A percentile compares a stretch with the other conserved stretches of the same genome.
These are phyloP conservation scores for Papiliotrema flavescens DNA, from an alignment of 1,284 basidiomycete species.

Conservation along the genomic window DNA sequence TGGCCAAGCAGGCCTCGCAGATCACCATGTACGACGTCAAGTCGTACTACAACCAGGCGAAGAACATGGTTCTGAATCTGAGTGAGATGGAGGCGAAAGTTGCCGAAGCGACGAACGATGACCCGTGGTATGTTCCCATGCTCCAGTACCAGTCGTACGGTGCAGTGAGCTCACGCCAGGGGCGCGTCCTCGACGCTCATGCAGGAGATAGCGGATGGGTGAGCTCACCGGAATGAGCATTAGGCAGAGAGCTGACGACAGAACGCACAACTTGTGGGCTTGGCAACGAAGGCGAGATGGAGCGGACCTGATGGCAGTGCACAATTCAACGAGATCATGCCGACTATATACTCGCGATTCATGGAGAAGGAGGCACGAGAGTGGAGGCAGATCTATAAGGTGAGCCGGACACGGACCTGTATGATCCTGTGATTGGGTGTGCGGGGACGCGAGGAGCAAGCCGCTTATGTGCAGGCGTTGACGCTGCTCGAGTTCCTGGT, in stretches of 20 bases:
- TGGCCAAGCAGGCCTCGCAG: constrained; percentile 49
- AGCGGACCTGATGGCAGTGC: constrained; percentile 57
- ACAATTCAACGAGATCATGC: constrained; percentile 99
- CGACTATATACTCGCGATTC: constrained; percentile 87
- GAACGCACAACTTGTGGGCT: constrained; percentile 39
- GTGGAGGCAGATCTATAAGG: constrained; percentile 99
- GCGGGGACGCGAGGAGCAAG: too few relatives aligned
- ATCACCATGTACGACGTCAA: constrained; percentile 81
- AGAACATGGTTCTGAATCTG: constrained; percentile 74
- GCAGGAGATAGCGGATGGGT: constrained; percentile 98
- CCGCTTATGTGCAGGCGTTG: constrained; percentile 60
- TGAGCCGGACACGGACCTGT: constrained; percentile 34
- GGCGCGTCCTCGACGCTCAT: constrained; percentile 96
- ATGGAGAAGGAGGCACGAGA: constrained; percentile 98
- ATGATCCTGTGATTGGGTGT: neutral
- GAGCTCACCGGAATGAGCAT: constrained; percentile 39
- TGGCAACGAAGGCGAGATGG: neutral
- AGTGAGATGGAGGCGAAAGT: constrained; percentile 98
- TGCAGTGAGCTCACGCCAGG: constrained; percentile 61
- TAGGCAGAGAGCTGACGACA: constrained; percentile 7
- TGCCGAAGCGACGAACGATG: constrained; percentile 94
- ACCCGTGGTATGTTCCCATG: constrained; percentile 73
- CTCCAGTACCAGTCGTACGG: too few relatives aligned
- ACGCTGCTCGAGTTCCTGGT: constrained; percentile 92
- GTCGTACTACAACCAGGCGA: constrained; percentile 83